These are phyloP conservation scores for Aspergillus novofumigatus DNA, from an alignment of 2,329 filamentous ascomycete species.

Conservation along the genomic window DNA sequence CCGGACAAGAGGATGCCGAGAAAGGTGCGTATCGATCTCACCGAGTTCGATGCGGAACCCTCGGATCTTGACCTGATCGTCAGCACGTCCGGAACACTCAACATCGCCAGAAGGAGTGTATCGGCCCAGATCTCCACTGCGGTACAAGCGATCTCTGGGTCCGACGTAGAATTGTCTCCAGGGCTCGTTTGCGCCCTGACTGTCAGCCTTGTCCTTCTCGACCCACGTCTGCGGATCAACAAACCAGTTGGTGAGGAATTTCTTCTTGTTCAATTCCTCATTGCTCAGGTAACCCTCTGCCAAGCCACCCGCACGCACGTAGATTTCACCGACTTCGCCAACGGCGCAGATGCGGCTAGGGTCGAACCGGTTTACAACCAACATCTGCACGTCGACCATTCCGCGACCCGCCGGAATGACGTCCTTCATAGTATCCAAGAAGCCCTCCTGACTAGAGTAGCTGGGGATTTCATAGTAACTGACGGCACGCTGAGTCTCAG, in stretches of 20 bases:
- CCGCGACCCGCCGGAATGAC: constrained; percentile 79
- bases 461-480: constrained; percentile 77
- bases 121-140: constrained; percentile 79
- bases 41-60: constrained; percentile 93
- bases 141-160: constrained; percentile 79
- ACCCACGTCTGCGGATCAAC: constrained; percentile 68
- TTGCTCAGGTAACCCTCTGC: constrained; percentile 73
- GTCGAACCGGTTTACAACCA: constrained; percentile 71
- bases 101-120: constrained; percentile 69
- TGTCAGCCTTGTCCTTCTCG: constrained; percentile 56
- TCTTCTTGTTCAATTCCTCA: constrained; percentile 61
- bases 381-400: constrained; percentile 83
- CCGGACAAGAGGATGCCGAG: constrained; percentile 67
- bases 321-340: constrained; percentile 81
- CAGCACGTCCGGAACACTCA: constrained; percentile 73
- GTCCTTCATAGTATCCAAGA: constrained; percentile 63
- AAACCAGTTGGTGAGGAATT: constrained; percentile 86
- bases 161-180: constrained; percentile 79
- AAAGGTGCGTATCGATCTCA: constrained; percentile 84
- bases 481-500: constrained; percentile 76
- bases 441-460: constrained; percentile 58
- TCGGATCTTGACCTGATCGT: constrained; percentile 91
- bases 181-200: constrained; percentile 54
- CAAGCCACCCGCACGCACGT: constrained; percentile 74
- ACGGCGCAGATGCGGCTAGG: constrained; percentile 67